Percentiles rank a stretch among this genome's conserved stretches.
Evolutionary conservation across 179 eudicot species (phyloP).

Genomic region (Beta macrorhiza): DNA sequence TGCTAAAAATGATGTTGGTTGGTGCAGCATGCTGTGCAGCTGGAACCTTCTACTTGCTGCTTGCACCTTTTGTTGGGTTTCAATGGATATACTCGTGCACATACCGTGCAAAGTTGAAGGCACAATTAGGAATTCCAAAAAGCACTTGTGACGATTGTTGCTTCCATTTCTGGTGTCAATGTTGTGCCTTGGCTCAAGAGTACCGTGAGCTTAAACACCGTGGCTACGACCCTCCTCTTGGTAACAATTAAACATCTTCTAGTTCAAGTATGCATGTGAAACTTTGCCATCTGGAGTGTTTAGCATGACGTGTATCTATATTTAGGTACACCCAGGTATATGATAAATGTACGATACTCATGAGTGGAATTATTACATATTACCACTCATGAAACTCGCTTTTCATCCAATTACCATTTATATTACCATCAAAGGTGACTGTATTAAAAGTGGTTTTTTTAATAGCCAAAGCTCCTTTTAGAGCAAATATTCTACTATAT

Average conservation of each 20-base stretch:
- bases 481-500: too few relatives aligned
- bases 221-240: slow-evolving; percentile 47
- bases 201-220: slow-evolving; percentile 54
- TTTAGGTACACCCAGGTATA: too few relatives aligned
- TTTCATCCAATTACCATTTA: too few relatives aligned
- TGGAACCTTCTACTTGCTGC: slow-evolving; percentile 38
- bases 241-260: slow-evolving; percentile 21
- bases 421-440: too few relatives aligned
- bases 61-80: slow-evolving; percentile 31
- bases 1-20: neutral
- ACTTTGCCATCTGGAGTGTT: too few relatives aligned
- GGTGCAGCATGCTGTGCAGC: slow-evolving; percentile 53
- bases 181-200: slow-evolving; percentile 60
- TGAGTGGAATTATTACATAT: too few relatives aligned
- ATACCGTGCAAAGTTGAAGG: slow-evolving; percentile 48
- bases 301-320: too few relatives aligned
- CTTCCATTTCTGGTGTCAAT: slow-evolving; percentile 47
- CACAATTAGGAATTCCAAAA: slow-evolving; percentile 28
- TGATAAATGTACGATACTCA: too few relatives aligned
- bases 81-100: slow-evolving; percentile 44
- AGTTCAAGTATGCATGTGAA: too few relatives aligned
- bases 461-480: too few relatives aligned
- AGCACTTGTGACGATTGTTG: slow-evolving; percentile 41
- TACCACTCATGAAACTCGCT: too few relatives aligned
- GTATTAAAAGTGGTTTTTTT: too few relatives aligned